Evolutionary conservation across 1,284 basidiomycete genomes (phyloP), one percentile per base, ranked within the genome.

Genomic region (Ustilago hordei): DNA sequence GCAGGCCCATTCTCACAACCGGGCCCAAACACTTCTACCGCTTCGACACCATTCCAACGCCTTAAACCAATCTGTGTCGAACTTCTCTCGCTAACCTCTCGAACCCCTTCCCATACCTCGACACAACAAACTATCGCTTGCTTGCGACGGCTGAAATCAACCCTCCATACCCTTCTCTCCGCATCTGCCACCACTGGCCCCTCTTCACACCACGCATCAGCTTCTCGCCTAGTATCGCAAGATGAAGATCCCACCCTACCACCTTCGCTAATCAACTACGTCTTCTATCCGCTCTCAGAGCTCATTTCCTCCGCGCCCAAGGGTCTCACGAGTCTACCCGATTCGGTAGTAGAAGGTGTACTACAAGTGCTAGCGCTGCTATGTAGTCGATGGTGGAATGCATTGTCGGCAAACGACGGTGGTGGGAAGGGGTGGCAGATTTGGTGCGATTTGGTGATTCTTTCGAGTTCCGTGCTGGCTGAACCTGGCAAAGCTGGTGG

Each of bases 371-470:
- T 85, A 13, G 47, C 39, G 23, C 60, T 66, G 13, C 65, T 85
- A 12, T 79, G 67, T 7, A 55, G 53, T 15, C 77, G 84, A 34
- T 85, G 84, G 84, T 85, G 82, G 83, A 34, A 43, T 8, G 48
- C 54, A 3, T 85, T 80, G 83, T 19, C 41, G 15, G 17, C 15
- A 3, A 19, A 45, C 8, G 43, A 23, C 11, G 47, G 43, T 9
- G 54, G 15, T 7, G 39, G 17, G 19, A 75, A 65, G 41, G 62
- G 69, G n/a, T 76, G 72, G 77, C 63, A 75, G 54, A 70, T 79
- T 2, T 85, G 84, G 84, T 69, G 83, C 56, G 81, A 85, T 60
- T 69, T 85, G 2, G 57, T 84, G 8, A 80, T 85, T n/a, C 70
- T 85, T 0, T 70, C 73, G 0, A 67, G 62, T 13, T 75, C 75